A percentile compares a stretch with the other conserved stretches of the same genome.
Evolutionary conservation across 441 rosid genomes (phyloP).

Genomic region (Populus hybrid): DNA sequence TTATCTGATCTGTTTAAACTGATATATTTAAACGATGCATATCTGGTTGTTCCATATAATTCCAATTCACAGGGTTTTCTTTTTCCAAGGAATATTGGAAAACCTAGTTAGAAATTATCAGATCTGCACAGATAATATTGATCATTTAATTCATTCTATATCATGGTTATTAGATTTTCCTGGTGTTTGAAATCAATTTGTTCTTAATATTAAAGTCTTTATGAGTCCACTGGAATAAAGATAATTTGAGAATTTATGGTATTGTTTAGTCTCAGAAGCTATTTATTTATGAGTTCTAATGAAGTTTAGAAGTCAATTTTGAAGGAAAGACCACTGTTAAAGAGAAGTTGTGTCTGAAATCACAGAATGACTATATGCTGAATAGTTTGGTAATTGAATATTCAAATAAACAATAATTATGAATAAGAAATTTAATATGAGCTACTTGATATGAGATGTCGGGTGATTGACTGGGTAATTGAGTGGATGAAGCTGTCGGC

Average conservation of each 20-base stretch:
- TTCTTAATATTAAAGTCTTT: neutral
- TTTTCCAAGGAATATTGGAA: neutral
- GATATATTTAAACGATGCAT: neutral
- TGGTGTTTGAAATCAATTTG: neutral
- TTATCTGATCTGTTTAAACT: conserved; percentile 5
- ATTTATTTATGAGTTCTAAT: neutral
- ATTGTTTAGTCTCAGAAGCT: neutral
- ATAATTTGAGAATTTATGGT: neutral
- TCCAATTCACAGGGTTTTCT: neutral
- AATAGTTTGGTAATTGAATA: neutral
- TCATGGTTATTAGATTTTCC: neutral
- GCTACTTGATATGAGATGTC: neutral
- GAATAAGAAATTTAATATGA: neutral
- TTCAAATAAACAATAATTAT: neutral
- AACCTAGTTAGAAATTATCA: neutral
- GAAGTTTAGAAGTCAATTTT: neutral
- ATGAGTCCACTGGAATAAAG: neutral
- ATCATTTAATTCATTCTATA: neutral
- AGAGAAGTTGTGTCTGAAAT: neutral
- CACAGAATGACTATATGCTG: neutral
- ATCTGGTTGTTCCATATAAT: neutral
- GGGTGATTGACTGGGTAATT: neutral
- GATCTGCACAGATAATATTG: neutral
- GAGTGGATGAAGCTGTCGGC: neutral
- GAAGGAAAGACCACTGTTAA: neutral